A percentile compares a stretch with the other conserved stretches of the same genome.
phyloP scores from a whole-genome alignment of 1,284 basidiomycete genomes.

The Farysia itapuensis region DNA sequence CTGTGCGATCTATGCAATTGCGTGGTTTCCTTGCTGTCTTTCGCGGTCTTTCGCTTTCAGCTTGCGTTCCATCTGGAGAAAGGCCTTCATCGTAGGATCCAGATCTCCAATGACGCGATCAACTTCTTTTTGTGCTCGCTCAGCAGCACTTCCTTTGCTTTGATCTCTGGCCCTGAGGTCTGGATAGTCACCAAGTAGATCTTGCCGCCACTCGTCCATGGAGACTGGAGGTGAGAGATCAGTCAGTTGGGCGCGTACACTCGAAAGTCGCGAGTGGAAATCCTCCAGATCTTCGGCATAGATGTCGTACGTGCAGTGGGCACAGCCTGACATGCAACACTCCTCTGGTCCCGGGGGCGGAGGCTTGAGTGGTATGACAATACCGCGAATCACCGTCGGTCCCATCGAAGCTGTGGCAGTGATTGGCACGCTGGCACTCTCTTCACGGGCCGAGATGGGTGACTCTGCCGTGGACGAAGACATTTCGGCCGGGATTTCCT shows the following conservation, averaged over 20 bases:
- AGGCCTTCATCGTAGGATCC: slow-evolving; percentile 54
- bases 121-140: slow-evolving; percentile 36
- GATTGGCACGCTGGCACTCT: slow-evolving; percentile 78
- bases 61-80: slow-evolving; percentile 53
- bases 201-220: slow-evolving; percentile 69
- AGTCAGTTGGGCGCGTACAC: slow-evolving; percentile 66
- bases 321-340: slow-evolving; percentile 90
- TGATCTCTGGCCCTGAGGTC: neutral
- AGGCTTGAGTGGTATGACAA: slow-evolving; percentile 42
- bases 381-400: slow-evolving; percentile 22
- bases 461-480: slow-evolving; percentile 42
- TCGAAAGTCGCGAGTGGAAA: slow-evolving; percentile 67
- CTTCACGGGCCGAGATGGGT: slow-evolving; percentile 82
- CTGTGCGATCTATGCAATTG: no score
- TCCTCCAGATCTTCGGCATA: slow-evolving; percentile 75
- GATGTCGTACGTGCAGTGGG: slow-evolving; percentile 82
- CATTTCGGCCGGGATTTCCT: slow-evolving; percentile 10
- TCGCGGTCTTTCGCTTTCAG: slow-evolving; percentile 40
- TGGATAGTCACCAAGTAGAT: slow-evolving; percentile 60
- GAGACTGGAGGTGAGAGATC: slow-evolving; percentile 64
- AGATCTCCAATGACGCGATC: slow-evolving; percentile 33
- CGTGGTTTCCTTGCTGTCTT: neutral
- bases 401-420: slow-evolving; percentile 5
- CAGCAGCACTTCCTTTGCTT: slow-evolving; percentile 1
- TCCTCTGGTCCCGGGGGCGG: slow-evolving; percentile 61